phyloP scores from a whole-genome alignment of 129 eudicot genomes.

The Flaveria bidentis region DNA sequence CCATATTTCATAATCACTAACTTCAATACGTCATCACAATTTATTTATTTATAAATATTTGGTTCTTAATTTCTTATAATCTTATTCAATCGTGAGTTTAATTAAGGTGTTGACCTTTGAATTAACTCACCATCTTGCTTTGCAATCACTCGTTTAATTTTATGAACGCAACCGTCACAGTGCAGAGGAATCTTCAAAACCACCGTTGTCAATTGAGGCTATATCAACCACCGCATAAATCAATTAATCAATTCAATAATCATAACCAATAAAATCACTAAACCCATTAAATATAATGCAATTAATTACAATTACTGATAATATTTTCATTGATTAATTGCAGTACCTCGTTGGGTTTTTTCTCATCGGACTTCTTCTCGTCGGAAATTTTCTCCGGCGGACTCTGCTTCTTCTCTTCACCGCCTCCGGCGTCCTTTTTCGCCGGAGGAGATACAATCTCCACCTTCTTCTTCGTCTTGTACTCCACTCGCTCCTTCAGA shows the following conservation, averaged over 20 bases:
- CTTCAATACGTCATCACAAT: constrained; percentile 20
- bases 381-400: constrained; percentile 40
- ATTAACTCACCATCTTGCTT: constrained; percentile 45
- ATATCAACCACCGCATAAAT: constrained; percentile 25
- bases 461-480: constrained; percentile 55
- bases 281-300: neutral
- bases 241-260: neutral
- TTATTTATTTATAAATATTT: neutral
- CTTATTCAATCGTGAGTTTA: neutral
- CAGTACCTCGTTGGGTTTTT: constrained; percentile 53
- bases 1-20: neutral
- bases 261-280: neutral
- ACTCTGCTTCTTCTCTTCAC: constrained; percentile 19
- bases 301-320: constrained; percentile 10
- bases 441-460: constrained; percentile 65
- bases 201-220: constrained; percentile 47
- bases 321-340: constrained; percentile 13
- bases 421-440: constrained; percentile 36
- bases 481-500: constrained; percentile 59
- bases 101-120: constrained; percentile 18
- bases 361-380: constrained; percentile 38
- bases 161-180: constrained; percentile 65
- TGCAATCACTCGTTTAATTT: constrained; percentile 47
- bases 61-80: neutral
- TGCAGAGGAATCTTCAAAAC: constrained; percentile 55